A percentile compares a stretch with the other conserved stretches of the same genome.
Conservation (phyloP, 306 rosid genomes). For the Trifolium repens region DNA sequence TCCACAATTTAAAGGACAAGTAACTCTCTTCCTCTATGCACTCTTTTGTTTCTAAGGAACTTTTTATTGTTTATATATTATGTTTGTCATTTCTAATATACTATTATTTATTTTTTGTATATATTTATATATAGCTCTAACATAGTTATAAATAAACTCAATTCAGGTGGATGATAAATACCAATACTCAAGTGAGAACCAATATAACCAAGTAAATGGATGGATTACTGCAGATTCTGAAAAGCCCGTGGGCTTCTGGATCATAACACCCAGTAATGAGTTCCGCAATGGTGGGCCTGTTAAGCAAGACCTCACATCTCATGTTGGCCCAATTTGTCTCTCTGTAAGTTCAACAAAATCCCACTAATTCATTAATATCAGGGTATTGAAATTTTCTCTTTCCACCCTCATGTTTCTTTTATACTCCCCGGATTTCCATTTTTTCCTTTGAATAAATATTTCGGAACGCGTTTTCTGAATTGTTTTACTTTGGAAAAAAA, state of each 20-base stretch:
- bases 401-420: too few species aligned
- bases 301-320: slow-evolving; percentile 93
- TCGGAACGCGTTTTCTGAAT: too few species aligned
- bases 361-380: background rate
- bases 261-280: slow-evolving; percentile 83
- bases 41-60: background rate
- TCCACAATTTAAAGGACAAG: slow-evolving; percentile 64
- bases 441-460: too few species aligned
- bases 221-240: slow-evolving; percentile 61
- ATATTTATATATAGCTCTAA: too few species aligned
- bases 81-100: background rate
- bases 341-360: slow-evolving; percentile 51
- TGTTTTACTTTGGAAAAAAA: too few species aligned
- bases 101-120: too few species aligned
- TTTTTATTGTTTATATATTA: background rate
- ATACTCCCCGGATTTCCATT: too few species aligned
- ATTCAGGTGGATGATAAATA: slow-evolving; percentile 91
- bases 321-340: slow-evolving; percentile 76
- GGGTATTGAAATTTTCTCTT: too few species aligned
- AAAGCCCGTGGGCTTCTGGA: slow-evolving; percentile 69
- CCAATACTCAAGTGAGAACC: slow-evolving; percentile 62
- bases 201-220: slow-evolving; percentile 67
- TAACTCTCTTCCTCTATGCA: slow-evolving; percentile 1
- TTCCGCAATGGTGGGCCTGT: slow-evolving; percentile 70
- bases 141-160: background rate